These are phyloP conservation scores for Nannizzia gypsea DNA, from an alignment of 2,329 filamentous ascomycete genomes.

Conservation along the genomic window DNA sequence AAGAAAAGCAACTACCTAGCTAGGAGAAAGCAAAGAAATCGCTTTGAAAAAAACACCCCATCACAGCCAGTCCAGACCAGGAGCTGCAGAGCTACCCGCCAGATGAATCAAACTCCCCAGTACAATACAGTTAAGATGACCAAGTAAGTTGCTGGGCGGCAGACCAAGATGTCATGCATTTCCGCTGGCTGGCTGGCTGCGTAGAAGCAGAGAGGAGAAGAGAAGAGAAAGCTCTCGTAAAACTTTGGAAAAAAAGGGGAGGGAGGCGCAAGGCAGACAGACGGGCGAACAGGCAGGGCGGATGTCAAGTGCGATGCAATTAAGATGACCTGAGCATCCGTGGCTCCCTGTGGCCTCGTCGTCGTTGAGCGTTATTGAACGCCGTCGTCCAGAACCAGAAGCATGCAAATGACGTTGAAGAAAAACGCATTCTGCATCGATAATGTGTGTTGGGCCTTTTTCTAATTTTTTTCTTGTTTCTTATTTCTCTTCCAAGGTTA, in stretches of 20 bases:
- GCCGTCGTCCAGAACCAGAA: not conserved
- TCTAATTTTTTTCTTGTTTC: not conserved
- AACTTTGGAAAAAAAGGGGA: not conserved
- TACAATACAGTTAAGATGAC: slow-evolving; percentile 30
- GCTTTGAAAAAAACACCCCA: not conserved
- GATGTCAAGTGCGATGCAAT: not conserved
- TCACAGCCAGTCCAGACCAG: not conserved
- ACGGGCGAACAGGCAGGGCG: not conserved
- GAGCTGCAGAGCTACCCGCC: not conserved
- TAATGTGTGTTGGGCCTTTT: not conserved
- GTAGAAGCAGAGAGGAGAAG: not conserved
- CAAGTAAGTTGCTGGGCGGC: slow-evolving; percentile 12
- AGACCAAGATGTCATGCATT: not conserved
- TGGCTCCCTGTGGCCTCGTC: no score
- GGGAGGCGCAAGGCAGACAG: not conserved
- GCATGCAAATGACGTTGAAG: not conserved
- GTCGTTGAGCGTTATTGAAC: no score
- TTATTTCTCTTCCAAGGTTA: not conserved
- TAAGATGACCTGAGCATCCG: not conserved
- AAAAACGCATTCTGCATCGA: not conserved
- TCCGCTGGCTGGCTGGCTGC: not conserved
- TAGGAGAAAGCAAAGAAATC: not conserved
- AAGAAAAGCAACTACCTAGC: not conserved
- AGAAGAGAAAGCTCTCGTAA: not conserved
- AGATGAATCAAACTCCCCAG: slow-evolving; percentile 13